phyloP scores from a whole-genome alignment of 1,139 yeast genomes.

The Sugiyamaella castrensis region DNA sequence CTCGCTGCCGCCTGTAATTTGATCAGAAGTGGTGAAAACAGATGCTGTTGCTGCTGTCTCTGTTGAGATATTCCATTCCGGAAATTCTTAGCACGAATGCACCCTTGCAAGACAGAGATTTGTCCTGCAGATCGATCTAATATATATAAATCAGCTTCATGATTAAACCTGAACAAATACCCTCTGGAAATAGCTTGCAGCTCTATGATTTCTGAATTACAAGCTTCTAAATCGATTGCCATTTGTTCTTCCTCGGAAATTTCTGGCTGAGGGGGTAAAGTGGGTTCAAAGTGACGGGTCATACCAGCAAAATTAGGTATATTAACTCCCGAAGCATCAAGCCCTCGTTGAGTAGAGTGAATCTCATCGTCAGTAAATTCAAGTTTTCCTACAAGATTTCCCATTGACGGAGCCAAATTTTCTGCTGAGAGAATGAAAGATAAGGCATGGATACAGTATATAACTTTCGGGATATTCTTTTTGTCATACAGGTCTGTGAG shows the following conservation, averaged over 20 bases:
- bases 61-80: neutral
- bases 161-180: conserved; percentile 20
- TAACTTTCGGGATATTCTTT: conserved; percentile 89
- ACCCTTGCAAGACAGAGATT: conserved; percentile 27
- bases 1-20: conserved; percentile 14
- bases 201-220: conserved; percentile 28
- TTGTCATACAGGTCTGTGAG: conserved; percentile 90
- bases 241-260: conserved; percentile 32
- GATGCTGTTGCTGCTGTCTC: neutral
- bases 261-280: conserved; percentile 20
- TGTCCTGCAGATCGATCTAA: conserved; percentile 17
- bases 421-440: conserved; percentile 63
- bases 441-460: conserved; percentile 89
- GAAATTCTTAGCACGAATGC: conserved; percentile 17
- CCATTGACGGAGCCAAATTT: conserved; percentile 59
- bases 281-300: conserved; percentile 36
- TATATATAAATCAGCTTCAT: conserved; percentile 21
- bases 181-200: conserved; percentile 42
- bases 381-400: conserved; percentile 59
- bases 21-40: neutral
- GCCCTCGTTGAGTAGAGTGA: conserved; percentile 60
- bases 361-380: conserved; percentile 68
- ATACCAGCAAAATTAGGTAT: conserved; percentile 44
- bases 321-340: conserved; percentile 46
- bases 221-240: conserved; percentile 34